phyloP scores from a whole-genome alignment of 805 yeast genomes.

The Sugiyamaella chiloensis region DNA sequence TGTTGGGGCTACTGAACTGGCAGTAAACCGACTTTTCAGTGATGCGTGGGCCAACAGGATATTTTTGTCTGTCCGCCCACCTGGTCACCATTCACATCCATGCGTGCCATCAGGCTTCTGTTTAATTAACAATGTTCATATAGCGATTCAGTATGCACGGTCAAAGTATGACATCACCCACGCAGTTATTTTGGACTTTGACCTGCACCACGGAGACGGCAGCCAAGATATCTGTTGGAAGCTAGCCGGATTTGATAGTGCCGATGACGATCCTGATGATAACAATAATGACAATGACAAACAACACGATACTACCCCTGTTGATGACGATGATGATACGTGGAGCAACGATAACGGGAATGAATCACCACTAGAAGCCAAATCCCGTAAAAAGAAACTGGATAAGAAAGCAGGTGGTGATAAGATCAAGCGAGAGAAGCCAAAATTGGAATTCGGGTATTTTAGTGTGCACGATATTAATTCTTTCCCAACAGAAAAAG shows the following conservation, averaged over 20 bases:
- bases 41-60: conserved; percentile 38
- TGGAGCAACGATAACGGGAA: background rate
- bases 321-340: background rate
- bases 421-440: background rate
- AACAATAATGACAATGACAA: conserved; percentile 28
- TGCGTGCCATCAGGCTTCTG: conserved; percentile 85
- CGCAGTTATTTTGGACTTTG: conserved; percentile 78
- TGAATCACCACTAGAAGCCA: background rate
- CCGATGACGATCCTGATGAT: conserved; percentile 39
- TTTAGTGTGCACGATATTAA: conserved; percentile 82
- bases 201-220: conserved; percentile 88
- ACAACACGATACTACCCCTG: background rate
- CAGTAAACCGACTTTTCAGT: conserved; percentile 53
- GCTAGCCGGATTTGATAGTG: conserved; percentile 59
- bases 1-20: conserved; percentile 70
- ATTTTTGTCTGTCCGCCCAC: conserved; percentile 72
- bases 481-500: conserved; percentile 80
- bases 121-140: conserved; percentile 74
- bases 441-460: conserved; percentile 67
- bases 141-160: conserved; percentile 74
- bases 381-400: conserved; percentile 19
- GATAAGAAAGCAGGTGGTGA: conserved; percentile 6
- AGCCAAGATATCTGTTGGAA: conserved; percentile 84
- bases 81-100: conserved; percentile 85
- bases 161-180: conserved; percentile 64